These are phyloP conservation scores for Cryptococcus depauperatus DNA, from an alignment of 1,284 basidiomycete genomes.

Conservation along the genomic window DNA sequence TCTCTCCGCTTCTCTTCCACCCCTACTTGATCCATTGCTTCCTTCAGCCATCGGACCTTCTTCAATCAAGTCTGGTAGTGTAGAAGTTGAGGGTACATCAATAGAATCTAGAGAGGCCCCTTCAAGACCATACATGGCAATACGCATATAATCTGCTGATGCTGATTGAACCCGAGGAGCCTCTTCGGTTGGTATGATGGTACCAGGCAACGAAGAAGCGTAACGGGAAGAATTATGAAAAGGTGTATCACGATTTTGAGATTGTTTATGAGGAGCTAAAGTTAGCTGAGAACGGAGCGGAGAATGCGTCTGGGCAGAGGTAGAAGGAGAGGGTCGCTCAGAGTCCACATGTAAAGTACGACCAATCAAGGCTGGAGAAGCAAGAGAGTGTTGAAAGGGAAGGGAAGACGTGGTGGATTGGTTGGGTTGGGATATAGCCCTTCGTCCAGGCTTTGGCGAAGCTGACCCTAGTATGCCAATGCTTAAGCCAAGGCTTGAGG, in stretches of 20 bases:
- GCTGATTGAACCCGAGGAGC: constrained; percentile 10
- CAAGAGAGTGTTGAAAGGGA: constrained; percentile 4
- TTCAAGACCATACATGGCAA: constrained; percentile 24
- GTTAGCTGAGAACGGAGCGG: constrained; percentile 9
- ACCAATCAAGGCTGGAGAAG: constrained; percentile 9
- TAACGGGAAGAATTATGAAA: neutral
- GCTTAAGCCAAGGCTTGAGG: neutral
- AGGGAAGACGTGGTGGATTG: constrained; percentile 1
- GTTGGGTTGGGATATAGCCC: neutral
- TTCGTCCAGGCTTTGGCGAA: neutral
- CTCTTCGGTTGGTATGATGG: neutral
- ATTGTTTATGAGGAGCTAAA: constrained; percentile 5
- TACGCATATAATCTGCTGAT: constrained; percentile 33
- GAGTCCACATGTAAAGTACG: constrained; percentile 8
- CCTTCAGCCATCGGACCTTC: neutral
- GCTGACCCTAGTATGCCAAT: neutral
- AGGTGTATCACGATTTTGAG: neutral
- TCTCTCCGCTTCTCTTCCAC: neutral
- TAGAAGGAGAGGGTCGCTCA: constrained; percentile 6
- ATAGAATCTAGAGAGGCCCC: constrained; percentile 6
- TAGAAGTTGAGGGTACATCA: neutral
- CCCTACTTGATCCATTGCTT: neutral
- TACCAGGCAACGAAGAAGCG: constrained; percentile 5
- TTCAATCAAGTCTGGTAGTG: neutral
- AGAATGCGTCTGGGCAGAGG: constrained; percentile 2